phyloP scores from a whole-genome alignment of 2,329 filamentous ascomycete species.

The Ophiobolus disseminans region DNA sequence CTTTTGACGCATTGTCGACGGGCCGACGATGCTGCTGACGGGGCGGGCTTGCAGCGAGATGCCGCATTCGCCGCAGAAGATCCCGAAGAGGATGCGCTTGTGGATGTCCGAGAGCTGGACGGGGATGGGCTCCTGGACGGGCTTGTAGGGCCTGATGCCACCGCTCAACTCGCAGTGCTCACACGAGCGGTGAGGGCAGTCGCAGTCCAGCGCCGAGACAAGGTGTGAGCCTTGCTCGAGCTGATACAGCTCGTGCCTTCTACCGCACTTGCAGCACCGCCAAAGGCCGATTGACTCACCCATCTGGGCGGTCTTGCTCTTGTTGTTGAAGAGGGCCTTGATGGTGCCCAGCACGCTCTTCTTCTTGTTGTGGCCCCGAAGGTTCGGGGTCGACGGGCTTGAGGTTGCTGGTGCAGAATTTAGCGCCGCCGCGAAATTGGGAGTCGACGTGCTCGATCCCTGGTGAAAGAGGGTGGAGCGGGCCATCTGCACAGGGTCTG shows the following conservation, averaged over 20 bases:
- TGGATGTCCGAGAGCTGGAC: slow-evolving; percentile 20
- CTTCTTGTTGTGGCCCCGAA: no score
- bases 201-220: slow-evolving; percentile 26
- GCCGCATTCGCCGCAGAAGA: slow-evolving; percentile 34
- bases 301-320: no score
- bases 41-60: slow-evolving; percentile 27
- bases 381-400: no score
- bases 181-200: slow-evolving; percentile 35
- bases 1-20: slow-evolving; percentile 1
- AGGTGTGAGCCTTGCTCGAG: slow-evolving; percentile 19
- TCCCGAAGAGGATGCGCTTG: slow-evolving; percentile 28
- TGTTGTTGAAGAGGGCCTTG: no score
- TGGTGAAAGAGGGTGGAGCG: no score
- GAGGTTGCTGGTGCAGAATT: no score
- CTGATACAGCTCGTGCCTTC: slow-evolving; percentile 1
- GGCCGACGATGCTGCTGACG: slow-evolving; percentile 6
- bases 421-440: no score
- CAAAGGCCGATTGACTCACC: no score
- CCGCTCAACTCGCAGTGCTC: slow-evolving; percentile 27
- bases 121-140: slow-evolving; percentile 32
- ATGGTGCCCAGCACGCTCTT: no score
- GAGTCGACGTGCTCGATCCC: no score
- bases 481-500: no score
- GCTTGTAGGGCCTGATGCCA: slow-evolving; percentile 27
- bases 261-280: slow-evolving; percentile 12